A percentile compares a stretch with the other conserved stretches of the same genome.
Conservation (phyloP, 2,329 filamentous ascomycete genomes). For the Pyricularia pennisetigena region DNA sequence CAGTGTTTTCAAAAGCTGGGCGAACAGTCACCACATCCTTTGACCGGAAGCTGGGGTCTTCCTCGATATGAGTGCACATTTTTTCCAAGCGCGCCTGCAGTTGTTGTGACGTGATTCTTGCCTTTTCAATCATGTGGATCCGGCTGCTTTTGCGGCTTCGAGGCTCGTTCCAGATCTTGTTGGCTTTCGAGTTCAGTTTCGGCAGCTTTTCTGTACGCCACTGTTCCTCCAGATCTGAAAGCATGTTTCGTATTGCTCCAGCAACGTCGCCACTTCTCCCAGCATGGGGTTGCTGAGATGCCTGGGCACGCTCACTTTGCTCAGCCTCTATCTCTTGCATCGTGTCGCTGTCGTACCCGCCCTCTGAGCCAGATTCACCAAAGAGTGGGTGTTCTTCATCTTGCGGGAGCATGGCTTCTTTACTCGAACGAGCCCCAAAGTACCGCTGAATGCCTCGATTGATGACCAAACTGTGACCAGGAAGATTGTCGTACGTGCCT, state of each 20-base stretch:
- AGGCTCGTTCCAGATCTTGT: constrained; percentile 50
- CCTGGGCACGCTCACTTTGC: constrained; percentile 22
- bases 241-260: constrained; percentile 23
- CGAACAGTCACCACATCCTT: constrained; percentile 38
- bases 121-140: constrained; percentile 29
- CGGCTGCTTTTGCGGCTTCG: constrained; percentile 29
- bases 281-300: constrained; percentile 14
- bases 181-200: constrained; percentile 44
- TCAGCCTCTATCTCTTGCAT: constrained; percentile 51
- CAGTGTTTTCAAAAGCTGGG: constrained; percentile 48
- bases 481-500: background rate
- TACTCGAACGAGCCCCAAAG: background rate
- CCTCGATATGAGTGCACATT: constrained; percentile 23
- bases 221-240: constrained; percentile 39
- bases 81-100: constrained; percentile 45
- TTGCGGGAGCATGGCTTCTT: background rate
- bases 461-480: background rate
- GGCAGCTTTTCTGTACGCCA: constrained; percentile 54
- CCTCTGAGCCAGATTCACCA: constrained; percentile 42
- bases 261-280: constrained; percentile 35
- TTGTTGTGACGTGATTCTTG: constrained; percentile 29
- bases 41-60: constrained; percentile 36
- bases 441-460: background rate
- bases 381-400: constrained; percentile 36
- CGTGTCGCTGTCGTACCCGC: constrained; percentile 24